Evolutionary conservation across 129 eudicot species (phyloP).

Genomic region (Tagetes erecta): DNA sequence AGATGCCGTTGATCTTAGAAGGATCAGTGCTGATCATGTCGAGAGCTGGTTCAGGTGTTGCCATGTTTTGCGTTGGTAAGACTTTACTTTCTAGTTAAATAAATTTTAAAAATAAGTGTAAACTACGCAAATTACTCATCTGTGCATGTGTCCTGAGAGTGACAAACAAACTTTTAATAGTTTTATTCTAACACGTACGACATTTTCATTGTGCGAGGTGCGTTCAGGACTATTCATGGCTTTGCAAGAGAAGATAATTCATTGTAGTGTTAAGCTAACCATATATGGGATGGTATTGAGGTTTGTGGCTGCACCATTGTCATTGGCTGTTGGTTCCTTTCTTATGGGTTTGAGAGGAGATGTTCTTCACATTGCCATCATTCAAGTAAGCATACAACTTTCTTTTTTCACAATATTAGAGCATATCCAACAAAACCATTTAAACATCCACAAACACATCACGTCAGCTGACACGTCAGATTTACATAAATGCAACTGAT

Average conservation of each 20-base stretch:
- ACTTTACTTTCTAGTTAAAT: too few species aligned
- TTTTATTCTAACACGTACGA: not conserved
- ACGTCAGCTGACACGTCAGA: too few species aligned
- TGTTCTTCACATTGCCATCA: conserved; percentile 61
- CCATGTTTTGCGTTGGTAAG: conserved; percentile 72
- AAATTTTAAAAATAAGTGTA: too few species aligned
- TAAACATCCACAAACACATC: not conserved
- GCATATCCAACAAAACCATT: too few species aligned
- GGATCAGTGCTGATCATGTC: conserved; percentile 58
- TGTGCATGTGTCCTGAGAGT: too few species aligned
- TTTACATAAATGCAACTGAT: too few species aligned
- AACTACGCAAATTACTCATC: too few species aligned
- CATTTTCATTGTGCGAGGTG: not conserved
- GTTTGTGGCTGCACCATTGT: conserved; percentile 63
- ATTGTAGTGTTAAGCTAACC: conserved; percentile 54
- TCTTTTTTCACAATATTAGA: not conserved
- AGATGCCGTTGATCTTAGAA: conserved; percentile 53
- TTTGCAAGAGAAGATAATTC: conserved; percentile 58
- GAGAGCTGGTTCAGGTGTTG: conserved; percentile 59
- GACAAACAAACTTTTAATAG: too few species aligned
- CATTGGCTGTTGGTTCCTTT: conserved; percentile 60
- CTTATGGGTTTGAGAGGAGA: conserved; percentile 69
- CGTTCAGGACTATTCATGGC: conserved; percentile 72
- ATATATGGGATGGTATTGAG: conserved; percentile 56
- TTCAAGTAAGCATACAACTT: conserved; percentile 45